A percentile compares a stretch with the other conserved stretches of the same genome.
phyloP scores from a whole-genome alignment of 192 early-diverging fungal species.

The Linderina pennispora region DNA sequence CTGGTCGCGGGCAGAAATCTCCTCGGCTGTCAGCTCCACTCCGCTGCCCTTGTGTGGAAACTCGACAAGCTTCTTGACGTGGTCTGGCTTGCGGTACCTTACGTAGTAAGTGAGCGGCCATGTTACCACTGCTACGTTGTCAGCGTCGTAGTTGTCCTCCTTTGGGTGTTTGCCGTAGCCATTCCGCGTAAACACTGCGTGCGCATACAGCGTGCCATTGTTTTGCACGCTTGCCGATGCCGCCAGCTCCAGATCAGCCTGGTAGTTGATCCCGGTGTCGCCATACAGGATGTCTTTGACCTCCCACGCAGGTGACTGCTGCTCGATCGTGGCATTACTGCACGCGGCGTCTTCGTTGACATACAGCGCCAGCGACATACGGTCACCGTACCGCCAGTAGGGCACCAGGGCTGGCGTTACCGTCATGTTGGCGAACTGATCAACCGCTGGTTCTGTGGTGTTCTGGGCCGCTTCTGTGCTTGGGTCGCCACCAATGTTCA shows the following conservation, averaged over 20 bases:
- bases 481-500: too few species aligned
- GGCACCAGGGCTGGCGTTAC: not conserved
- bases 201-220: not conserved
- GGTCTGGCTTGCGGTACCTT: not conserved
- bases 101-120: not conserved
- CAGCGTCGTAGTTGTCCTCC: not conserved
- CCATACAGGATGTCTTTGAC: constrained; percentile 6
- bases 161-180: not conserved
- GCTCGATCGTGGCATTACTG: not conserved
- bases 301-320: not conserved
- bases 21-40: too few species aligned
- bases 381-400: not conserved
- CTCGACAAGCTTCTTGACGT: not conserved
- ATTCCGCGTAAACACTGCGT: not conserved
- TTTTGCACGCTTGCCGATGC: not conserved
- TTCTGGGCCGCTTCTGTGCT: too few species aligned
- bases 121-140: not conserved
- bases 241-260: not conserved
- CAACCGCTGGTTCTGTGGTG: too few species aligned
- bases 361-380: not conserved
- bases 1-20: not conserved
- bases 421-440: too few species aligned
- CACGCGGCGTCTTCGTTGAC: not conserved
- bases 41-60: not conserved
- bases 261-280: not conserved